Percentiles rank a stretch among this genome's conserved stretches.
phyloP scores from a whole-genome alignment of 345 rosid species.

The Brassica juncea region DNA sequence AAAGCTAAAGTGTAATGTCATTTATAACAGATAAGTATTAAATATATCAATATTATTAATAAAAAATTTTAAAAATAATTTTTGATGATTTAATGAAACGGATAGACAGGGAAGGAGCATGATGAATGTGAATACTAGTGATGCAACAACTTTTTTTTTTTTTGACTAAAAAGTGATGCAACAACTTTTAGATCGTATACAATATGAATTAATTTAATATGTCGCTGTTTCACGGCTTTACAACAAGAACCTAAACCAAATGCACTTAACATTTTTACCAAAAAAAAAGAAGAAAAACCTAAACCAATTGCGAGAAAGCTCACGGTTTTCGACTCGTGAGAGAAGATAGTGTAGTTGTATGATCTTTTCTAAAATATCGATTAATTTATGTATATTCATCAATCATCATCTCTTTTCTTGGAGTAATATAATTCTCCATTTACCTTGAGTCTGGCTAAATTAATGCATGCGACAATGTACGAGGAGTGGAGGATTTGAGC shows the following conservation, averaged over 20 bases:
- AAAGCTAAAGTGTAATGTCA: neutral
- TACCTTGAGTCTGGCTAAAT: neutral
- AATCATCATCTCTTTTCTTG: neutral
- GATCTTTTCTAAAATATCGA: neutral
- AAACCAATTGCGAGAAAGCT: slow-evolving; percentile 25
- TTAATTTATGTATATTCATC: neutral
- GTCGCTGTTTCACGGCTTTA: slow-evolving; percentile 32
- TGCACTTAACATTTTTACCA: neutral
- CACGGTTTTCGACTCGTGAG: slow-evolving; percentile 29
- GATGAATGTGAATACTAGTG: slow-evolving; percentile 39
- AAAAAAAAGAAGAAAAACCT: neutral
- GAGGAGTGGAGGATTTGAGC: neutral
- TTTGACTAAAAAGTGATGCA: slow-evolving; percentile 12
- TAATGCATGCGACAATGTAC: neutral
- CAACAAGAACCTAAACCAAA: slow-evolving; percentile 22
- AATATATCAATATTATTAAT: neutral
- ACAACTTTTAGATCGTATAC: slow-evolving; percentile 21
- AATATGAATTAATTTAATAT: slow-evolving; percentile 36
- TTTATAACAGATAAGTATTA: neutral
- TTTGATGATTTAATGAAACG: slow-evolving; percentile 27
- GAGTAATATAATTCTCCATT: neutral
- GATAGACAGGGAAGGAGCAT: slow-evolving; percentile 35
- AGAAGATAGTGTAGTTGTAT: neutral
- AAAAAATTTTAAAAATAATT: no score
- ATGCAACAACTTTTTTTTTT: slow-evolving; percentile 13